Percentiles rank a stretch among this genome's conserved stretches.
phyloP scores from a whole-genome alignment of 1,284 basidiomycete species.

The Cutaneotrichosporon sp. region DNA sequence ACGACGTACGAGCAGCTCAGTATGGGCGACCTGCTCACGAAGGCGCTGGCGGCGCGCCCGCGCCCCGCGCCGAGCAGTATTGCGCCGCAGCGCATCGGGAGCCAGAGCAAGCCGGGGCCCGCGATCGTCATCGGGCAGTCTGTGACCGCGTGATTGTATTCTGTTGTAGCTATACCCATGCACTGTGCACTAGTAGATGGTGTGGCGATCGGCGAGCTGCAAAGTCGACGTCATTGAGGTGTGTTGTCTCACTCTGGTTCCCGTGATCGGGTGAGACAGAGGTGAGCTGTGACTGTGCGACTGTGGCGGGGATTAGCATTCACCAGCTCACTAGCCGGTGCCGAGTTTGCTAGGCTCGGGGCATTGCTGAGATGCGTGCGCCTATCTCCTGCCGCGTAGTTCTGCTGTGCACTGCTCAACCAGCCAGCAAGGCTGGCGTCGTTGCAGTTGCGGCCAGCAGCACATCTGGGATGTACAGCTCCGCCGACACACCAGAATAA shows the following conservation, averaged over 20 bases:
- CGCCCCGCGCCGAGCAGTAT: slow-evolving; percentile 8
- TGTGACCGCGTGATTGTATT: slow-evolving; percentile 16
- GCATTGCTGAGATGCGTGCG: too few relatives aligned
- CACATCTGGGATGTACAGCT: too few relatives aligned
- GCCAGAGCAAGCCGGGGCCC: slow-evolving; percentile 18
- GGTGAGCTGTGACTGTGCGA: neutral
- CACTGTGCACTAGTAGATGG: slow-evolving; percentile 8
- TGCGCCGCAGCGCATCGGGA: slow-evolving; percentile 5
- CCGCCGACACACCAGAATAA: neutral
- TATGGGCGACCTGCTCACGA: slow-evolving; percentile 43
- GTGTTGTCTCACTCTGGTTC: too few relatives aligned
- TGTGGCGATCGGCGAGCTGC: too few relatives aligned
- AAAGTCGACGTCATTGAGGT: too few relatives aligned
- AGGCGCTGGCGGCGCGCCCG: slow-evolving; percentile 42
- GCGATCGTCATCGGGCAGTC: slow-evolving; percentile 10
- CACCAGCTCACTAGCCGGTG: too few relatives aligned
- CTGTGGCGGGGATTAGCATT: too few relatives aligned
- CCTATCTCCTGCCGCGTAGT: too few relatives aligned
- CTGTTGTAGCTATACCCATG: slow-evolving; percentile 11
- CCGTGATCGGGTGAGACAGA: too few relatives aligned
- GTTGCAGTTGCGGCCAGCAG: neutral
- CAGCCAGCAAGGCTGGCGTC: too few relatives aligned
- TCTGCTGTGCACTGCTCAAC: too few relatives aligned
- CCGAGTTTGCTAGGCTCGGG: too few relatives aligned
- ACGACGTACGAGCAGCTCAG: slow-evolving; percentile 34